A percentile compares a stretch with the other conserved stretches of the same genome.
Conservation (phyloP, 2,329 filamentous ascomycete species). For the Fusarium palustre region DNA sequence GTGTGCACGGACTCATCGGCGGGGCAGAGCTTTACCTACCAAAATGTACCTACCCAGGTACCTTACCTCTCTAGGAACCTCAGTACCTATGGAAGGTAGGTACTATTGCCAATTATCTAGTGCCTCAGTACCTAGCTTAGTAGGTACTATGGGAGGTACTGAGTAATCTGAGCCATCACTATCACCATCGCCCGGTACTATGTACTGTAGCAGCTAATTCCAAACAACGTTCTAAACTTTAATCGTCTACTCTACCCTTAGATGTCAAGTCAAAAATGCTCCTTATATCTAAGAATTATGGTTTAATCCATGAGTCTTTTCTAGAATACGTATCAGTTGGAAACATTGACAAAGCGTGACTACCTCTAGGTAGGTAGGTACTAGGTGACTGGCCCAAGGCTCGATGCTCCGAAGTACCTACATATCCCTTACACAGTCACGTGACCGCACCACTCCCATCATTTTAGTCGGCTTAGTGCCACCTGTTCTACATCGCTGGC, state of each 20-base stretch:
- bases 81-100: too few species aligned
- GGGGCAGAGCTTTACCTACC: constrained; percentile 40
- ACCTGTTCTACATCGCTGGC: constrained; percentile 54
- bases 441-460: constrained; percentile 44
- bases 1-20: constrained; percentile 40
- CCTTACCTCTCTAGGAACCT: too few species aligned
- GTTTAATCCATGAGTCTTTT: not conserved
- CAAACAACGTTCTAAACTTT: not conserved
- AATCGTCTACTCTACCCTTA: not conserved
- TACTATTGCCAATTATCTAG: too few species aligned
- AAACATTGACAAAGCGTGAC: not conserved
- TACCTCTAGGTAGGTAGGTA: too few species aligned
- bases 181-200: not conserved
- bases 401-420: not conserved
- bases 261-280: not conserved
- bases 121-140: too few species aligned
- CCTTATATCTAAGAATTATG: not conserved
- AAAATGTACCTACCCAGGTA: too few species aligned
- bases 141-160: too few species aligned
- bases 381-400: not conserved
- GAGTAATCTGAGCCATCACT: too few species aligned
- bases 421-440: constrained; percentile 46
- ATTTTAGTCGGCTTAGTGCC: constrained; percentile 52
- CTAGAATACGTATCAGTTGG: not conserved
- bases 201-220: not conserved